phyloP scores from a whole-genome alignment of 2,329 filamentous ascomycete genomes.

The Colletotrichum navitas region DNA sequence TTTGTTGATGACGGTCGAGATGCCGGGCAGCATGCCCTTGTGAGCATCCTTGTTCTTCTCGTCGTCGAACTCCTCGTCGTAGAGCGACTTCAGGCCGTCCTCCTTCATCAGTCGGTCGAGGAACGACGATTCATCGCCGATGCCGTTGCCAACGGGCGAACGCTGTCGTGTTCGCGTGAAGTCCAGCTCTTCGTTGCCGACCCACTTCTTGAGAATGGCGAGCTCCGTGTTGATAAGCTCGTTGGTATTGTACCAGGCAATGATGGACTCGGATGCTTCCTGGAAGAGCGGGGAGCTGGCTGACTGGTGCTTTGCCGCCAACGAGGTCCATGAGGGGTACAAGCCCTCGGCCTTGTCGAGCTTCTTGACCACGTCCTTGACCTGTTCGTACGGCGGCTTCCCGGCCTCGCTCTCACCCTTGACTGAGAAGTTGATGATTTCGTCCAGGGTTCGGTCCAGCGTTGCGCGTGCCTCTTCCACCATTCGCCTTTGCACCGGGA shows the following conservation, averaged over 20 bases:
- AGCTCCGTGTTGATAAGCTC: slow-evolving; percentile 96
- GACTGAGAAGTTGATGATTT: slow-evolving; percentile 93
- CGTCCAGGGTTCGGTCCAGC: slow-evolving; percentile 82
- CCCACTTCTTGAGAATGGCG: slow-evolving; percentile 92
- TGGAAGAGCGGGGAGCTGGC: slow-evolving; percentile 82
- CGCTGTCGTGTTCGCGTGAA: slow-evolving; percentile 82
- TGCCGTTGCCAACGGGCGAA: slow-evolving; percentile 76
- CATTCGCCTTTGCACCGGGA: slow-evolving; percentile 87
- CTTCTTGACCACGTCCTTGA: slow-evolving; percentile 88
- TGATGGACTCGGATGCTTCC: slow-evolving; percentile 87
- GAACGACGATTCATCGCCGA: slow-evolving; percentile 92
- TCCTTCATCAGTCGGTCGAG: slow-evolving; percentile 95
- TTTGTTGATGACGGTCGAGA: slow-evolving; percentile 90
- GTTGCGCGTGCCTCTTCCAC: slow-evolving; percentile 85
- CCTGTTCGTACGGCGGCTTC: slow-evolving; percentile 88
- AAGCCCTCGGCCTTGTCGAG: slow-evolving; percentile 90
- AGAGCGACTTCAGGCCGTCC: slow-evolving; percentile 91
- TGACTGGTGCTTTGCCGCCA: slow-evolving; percentile 80
- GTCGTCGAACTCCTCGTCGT: slow-evolving; percentile 70
- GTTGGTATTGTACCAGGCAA: slow-evolving; percentile 97
- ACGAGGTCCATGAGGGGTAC: slow-evolving; percentile 83
- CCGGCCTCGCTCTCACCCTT: slow-evolving; percentile 93
- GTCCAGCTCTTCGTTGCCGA: slow-evolving; percentile 94
- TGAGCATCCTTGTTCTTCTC: slow-evolving; percentile 54
- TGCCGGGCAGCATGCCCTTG: slow-evolving; percentile 85